These are phyloP conservation scores for Cenchrus purpureus DNA, from an alignment of 176 grass and related monocot genomes.

Conservation along the genomic window DNA sequence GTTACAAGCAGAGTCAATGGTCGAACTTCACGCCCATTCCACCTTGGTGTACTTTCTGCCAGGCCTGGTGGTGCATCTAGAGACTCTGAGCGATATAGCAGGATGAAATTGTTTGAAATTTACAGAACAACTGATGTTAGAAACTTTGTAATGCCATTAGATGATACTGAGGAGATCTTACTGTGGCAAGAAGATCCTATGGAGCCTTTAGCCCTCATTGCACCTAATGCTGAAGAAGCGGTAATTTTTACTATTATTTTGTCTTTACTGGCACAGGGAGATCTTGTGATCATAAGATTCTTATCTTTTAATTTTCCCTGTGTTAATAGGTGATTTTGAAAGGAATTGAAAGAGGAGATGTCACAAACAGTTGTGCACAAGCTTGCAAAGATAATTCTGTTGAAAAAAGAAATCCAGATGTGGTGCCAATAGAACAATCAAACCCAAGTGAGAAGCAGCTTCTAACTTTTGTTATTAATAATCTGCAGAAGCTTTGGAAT, in stretches of 20 bases:
- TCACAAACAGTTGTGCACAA: constrained; percentile 64
- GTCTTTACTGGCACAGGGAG: constrained; percentile 23
- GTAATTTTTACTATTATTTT: constrained; percentile 55
- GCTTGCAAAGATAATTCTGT: constrained; percentile 69
- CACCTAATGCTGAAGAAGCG: constrained; percentile 75
- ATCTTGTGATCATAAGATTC: background rate
- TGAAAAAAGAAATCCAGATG: constrained; percentile 58
- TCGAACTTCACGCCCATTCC: constrained; percentile 54
- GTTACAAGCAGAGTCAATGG: constrained; percentile 40
- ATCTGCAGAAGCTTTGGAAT: constrained; percentile 18
- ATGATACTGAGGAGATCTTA: constrained; percentile 58
- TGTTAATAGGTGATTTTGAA: constrained; percentile 72
- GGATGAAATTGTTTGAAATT: constrained; percentile 95
- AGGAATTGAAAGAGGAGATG: constrained; percentile 92
- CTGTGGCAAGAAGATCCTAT: constrained; percentile 57
- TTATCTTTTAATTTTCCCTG: constrained; percentile 39
- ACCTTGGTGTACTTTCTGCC: constrained; percentile 52
- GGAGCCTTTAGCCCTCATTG: constrained; percentile 83
- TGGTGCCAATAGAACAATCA: constrained; percentile 42
- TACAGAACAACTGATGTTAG: constrained; percentile 75
- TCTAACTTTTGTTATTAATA: background rate
- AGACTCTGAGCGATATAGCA: constrained; percentile 73
- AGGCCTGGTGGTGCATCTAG: constrained; percentile 63
- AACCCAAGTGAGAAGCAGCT: constrained; percentile 58
- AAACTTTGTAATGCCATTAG: constrained; percentile 50